These are phyloP conservation scores for Marchantia polymorpha DNA, from an alignment of 225 moss, liverwort and hornwort genomes.

Conservation along the genomic window DNA sequence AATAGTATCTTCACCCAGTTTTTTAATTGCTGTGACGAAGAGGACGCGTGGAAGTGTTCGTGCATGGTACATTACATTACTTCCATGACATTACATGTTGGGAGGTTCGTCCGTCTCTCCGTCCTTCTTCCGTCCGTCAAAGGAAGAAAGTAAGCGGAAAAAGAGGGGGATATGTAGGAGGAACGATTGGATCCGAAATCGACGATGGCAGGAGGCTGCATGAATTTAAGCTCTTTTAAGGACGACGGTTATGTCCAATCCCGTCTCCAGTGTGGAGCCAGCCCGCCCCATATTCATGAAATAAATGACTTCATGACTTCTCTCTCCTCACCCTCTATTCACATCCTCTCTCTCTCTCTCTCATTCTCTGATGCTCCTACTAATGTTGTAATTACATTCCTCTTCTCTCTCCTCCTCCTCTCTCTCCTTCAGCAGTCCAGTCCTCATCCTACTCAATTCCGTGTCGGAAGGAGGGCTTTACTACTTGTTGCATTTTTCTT, in stretches of 20 bases:
- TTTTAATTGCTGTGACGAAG: neutral
- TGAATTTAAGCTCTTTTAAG: conserved; percentile 24
- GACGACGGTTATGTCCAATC: conserved; percentile 33
- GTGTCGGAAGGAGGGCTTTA: conserved; percentile 27
- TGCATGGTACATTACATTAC: conserved; percentile 13
- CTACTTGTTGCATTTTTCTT: neutral
- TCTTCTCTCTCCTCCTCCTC: conserved; percentile 15
- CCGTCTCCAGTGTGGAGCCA: neutral
- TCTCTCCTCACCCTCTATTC: conserved; percentile 1
- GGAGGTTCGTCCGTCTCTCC: neutral
- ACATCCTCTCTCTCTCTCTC: neutral
- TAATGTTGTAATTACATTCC: conserved; percentile 5
- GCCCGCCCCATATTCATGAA: conserved; percentile 14
- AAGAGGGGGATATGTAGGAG: neutral
- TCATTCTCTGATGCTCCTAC: neutral
- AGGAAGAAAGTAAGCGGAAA: conserved; percentile 4
- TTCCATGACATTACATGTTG: neutral
- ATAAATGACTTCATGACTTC: conserved; percentile 9
- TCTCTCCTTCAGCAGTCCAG: neutral
- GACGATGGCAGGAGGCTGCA: conserved; percentile 24
- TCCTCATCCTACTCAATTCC: conserved; percentile 5
- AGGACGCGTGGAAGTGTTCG: neutral
- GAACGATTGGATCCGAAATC: conserved; percentile 24
- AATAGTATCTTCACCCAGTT: conserved; percentile 8
- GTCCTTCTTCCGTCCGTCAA: conserved; percentile 19